A percentile compares a stretch with the other conserved stretches of the same genome.
These are phyloP conservation scores for Terana coerulea DNA, from an alignment of 768 basidiomycete species.

Conservation along the genomic window DNA sequence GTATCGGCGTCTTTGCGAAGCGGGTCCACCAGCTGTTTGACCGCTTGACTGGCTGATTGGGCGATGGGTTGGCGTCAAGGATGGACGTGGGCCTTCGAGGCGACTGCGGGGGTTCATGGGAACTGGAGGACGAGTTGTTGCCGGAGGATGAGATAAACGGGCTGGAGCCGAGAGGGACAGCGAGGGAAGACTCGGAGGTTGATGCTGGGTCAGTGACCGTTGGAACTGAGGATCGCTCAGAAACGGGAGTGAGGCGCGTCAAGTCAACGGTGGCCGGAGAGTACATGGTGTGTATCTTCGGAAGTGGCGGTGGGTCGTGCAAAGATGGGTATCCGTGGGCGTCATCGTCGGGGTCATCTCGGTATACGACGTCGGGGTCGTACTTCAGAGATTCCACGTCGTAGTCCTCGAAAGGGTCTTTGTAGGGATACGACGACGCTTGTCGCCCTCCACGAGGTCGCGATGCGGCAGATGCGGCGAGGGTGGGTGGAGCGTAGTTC, in stretches of 20 bases:
- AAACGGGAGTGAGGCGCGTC: slow-evolving; percentile 22
- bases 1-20: slow-evolving; percentile 60
- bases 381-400: slow-evolving; percentile 21
- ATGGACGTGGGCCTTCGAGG: slow-evolving; percentile 38
- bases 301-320: slow-evolving; percentile 22
- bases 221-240: slow-evolving; percentile 20
- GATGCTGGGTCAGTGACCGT: slow-evolving; percentile 22
- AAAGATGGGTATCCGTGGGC: slow-evolving; percentile 12
- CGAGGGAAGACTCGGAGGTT: slow-evolving; percentile 17
- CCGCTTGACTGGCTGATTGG: slow-evolving; percentile 45
- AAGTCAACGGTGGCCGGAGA: slow-evolving; percentile 16
- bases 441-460: slow-evolving; percentile 20
- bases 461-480: slow-evolving; percentile 8
- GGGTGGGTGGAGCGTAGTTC: slow-evolving; percentile 30
- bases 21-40: slow-evolving; percentile 79
- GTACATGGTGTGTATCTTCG: slow-evolving; percentile 15
- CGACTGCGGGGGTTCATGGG: slow-evolving; percentile 22
- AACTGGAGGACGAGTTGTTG: slow-evolving; percentile 27
- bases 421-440: slow-evolving; percentile 15
- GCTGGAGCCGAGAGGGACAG: not conserved
- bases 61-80: slow-evolving; percentile 37
- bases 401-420: slow-evolving; percentile 26
- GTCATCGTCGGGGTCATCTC: slow-evolving; percentile 17
- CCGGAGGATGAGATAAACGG: slow-evolving; percentile 13
- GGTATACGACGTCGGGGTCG: slow-evolving; percentile 13